Percentiles rank a stretch among this genome's conserved stretches.
phyloP scores from a whole-genome alignment of 2,329 filamentous ascomycete genomes.

The Ophiobolus disseminans region DNA sequence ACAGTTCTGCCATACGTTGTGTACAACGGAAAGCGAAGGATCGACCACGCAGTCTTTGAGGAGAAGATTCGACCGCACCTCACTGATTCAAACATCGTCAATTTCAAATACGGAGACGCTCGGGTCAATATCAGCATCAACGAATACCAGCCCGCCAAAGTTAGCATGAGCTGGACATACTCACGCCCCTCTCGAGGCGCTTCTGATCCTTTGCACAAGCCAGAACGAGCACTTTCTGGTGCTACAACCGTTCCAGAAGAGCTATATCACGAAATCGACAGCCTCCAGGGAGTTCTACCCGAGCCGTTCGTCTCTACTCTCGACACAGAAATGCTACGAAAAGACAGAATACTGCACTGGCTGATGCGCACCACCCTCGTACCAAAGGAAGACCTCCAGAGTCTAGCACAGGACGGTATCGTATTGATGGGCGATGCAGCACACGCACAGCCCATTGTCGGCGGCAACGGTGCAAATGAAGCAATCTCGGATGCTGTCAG shows the following conservation, averaged over 20 bases:
- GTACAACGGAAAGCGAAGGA: slow-evolving; percentile 35
- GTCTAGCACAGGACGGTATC: slow-evolving; percentile 11
- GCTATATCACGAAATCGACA: slow-evolving; percentile 45
- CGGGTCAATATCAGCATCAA: slow-evolving; percentile 46
- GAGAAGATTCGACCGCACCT: slow-evolving; percentile 19
- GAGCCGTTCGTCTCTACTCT: slow-evolving; percentile 46
- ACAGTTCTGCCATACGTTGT: slow-evolving; percentile 48
- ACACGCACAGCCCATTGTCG: slow-evolving; percentile 51
- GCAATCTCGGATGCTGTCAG: slow-evolving; percentile 50
- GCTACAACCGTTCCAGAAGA: slow-evolving; percentile 46
- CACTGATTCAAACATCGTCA: slow-evolving; percentile 29
- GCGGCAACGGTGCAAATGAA: slow-evolving; percentile 50
- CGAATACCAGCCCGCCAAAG: slow-evolving; percentile 22
- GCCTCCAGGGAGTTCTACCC: slow-evolving; percentile 27
- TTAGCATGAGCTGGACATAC: slow-evolving; percentile 50
- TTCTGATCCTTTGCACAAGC: slow-evolving; percentile 44
- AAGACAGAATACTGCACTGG: slow-evolving; percentile 51
- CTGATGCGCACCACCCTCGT: slow-evolving; percentile 49
- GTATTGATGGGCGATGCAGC: slow-evolving; percentile 48
- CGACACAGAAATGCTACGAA: slow-evolving; percentile 33
- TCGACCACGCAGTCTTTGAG: slow-evolving; percentile 31
- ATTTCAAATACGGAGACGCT: slow-evolving; percentile 23
- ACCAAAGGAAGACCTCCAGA: slow-evolving; percentile 24
- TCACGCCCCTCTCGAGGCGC: slow-evolving; percentile 41
- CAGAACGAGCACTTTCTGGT: slow-evolving; percentile 36